Conservation (phyloP, 352 stramenopile genomes). For the Halophytophthora polymorphica region DNA sequence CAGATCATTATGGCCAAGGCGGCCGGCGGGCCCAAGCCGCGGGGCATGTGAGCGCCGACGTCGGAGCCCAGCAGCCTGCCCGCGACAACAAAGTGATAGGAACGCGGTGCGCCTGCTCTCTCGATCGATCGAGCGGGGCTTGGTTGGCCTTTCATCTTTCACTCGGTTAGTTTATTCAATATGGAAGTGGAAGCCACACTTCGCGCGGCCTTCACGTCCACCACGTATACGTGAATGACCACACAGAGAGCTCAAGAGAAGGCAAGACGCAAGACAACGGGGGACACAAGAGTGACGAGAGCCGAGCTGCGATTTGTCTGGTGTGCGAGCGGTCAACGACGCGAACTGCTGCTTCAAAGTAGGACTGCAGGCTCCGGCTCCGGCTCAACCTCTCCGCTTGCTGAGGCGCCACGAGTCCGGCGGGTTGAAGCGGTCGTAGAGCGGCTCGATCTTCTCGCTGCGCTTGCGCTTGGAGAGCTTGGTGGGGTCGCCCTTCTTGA, state of each 20-base stretch:
- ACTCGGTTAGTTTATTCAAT: constrained; percentile 65
- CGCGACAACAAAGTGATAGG: constrained; percentile 10
- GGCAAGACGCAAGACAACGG: too few relatives aligned
- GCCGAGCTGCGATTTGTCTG: too few relatives aligned
- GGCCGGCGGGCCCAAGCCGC: constrained; percentile 92
- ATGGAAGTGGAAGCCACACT: constrained; percentile 35
- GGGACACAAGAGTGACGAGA: too few relatives aligned
- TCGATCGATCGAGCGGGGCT: constrained; percentile 18
- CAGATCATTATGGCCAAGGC: constrained; percentile 99
- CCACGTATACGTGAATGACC: too few relatives aligned
- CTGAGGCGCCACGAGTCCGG: constrained; percentile 97
- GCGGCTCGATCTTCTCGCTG: constrained; percentile 99
- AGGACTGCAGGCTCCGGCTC: too few relatives aligned
- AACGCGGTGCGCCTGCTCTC: constrained; percentile 19
- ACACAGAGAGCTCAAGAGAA: too few relatives aligned
- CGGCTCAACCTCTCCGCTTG: constrained; percentile 90
- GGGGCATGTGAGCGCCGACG: constrained; percentile 51
- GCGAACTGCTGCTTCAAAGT: too few relatives aligned
- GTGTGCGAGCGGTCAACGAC: neutral
- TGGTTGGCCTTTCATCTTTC: constrained; percentile 33
- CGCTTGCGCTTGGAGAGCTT: constrained; percentile 98
- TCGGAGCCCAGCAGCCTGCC: neutral
- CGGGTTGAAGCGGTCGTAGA: constrained; percentile 98
- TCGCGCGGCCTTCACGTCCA: too few relatives aligned
- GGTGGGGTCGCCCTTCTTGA: constrained; percentile 97